These are phyloP conservation scores for Plasmodium fragile DNA, from an alignment of 169 alveolate genomes.

Conservation along the genomic window DNA sequence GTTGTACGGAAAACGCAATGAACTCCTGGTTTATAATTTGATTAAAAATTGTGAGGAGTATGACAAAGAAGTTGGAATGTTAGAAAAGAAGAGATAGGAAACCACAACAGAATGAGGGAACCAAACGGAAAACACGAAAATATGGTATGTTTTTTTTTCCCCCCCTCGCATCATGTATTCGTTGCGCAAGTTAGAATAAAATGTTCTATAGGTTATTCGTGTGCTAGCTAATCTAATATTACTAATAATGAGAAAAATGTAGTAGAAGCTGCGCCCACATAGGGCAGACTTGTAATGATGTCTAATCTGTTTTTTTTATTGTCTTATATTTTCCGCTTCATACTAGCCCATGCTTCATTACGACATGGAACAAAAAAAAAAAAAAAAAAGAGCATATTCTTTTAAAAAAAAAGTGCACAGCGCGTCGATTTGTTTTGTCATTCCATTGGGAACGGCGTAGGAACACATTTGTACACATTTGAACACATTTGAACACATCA, in stretches of 20 bases:
- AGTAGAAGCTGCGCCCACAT: not conserved
- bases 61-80: conserved; percentile 1
- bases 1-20: conserved; percentile 68
- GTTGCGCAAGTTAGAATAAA: not conserved
- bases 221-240: not conserved
- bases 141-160: not conserved
- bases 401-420: not conserved
- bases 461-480: not conserved
- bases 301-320: not conserved
- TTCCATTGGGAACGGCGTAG: not conserved
- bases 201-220: not conserved
- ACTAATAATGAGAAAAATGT: not conserved
- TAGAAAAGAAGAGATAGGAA: not conserved
- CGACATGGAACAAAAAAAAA: not conserved
- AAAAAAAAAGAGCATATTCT: not conserved
- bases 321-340: not conserved
- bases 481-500: not conserved
- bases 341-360: not conserved
- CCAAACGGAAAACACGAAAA: not conserved
- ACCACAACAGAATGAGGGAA: not conserved
- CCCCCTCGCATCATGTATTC: not conserved
- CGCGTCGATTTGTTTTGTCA: not conserved
- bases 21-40: conserved; percentile 41
- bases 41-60: conserved; percentile 60
- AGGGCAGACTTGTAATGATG: not conserved